Percentiles rank a stretch among this genome's conserved stretches.
These are phyloP conservation scores for Ceratobasidium sp. DNA, from an alignment of 1,284 basidiomycete genomes.

Conservation along the genomic window DNA sequence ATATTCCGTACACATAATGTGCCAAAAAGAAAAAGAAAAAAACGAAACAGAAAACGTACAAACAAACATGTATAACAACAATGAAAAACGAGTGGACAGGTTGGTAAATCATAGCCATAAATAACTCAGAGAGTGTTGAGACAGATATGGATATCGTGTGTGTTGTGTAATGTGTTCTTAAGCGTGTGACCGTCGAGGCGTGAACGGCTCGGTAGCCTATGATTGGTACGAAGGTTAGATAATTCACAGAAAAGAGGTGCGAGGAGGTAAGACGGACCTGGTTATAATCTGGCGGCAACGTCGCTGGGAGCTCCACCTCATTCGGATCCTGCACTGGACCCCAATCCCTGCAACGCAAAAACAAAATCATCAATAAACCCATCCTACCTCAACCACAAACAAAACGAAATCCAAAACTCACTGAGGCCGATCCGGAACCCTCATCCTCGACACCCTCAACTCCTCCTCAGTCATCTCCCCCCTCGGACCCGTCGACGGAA, in stretches of 20 bases:
- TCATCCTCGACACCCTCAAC: constrained; percentile 16
- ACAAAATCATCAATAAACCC: background rate
- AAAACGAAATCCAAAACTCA: background rate
- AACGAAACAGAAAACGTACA: background rate
- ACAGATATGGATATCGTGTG: too few species aligned
- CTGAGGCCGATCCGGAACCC: constrained; percentile 14
- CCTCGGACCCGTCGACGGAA: background rate
- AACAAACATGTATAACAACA: background rate
- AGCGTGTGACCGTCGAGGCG: background rate
- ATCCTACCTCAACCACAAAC: too few species aligned
- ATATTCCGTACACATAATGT: too few species aligned
- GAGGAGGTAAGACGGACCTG: background rate
- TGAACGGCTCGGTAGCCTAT: constrained; percentile 12
- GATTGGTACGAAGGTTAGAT: background rate
- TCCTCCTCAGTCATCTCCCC: constrained; percentile 13
- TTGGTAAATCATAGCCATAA: too few species aligned
- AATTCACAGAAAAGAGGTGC: background rate
- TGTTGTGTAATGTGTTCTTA: background rate
- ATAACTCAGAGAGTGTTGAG: too few species aligned
- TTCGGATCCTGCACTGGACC: constrained; percentile 1
- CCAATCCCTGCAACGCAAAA: constrained; percentile 16
- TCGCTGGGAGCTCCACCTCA: background rate
- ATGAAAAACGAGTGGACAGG: background rate
- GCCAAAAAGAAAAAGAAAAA: background rate
- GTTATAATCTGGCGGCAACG: constrained; percentile 18